phyloP scores from a whole-genome alignment of 2,329 filamentous ascomycete genomes.

The Aspergillus ochraceus region DNA sequence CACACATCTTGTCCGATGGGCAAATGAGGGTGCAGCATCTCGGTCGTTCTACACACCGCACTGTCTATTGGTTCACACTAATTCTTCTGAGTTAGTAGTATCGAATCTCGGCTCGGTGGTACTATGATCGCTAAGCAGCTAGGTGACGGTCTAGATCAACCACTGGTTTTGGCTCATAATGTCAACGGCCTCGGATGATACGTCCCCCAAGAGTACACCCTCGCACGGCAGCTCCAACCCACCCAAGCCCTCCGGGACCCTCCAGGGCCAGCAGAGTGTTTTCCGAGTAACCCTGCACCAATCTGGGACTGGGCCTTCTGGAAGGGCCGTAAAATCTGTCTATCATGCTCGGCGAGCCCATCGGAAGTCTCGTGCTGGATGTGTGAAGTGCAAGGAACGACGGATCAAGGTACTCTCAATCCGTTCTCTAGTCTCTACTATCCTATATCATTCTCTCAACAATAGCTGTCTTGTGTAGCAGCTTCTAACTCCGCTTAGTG shows the following conservation, averaged over 20 bases:
- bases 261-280: constrained; percentile 25
- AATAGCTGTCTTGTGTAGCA: background rate
- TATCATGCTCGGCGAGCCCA: constrained; percentile 34
- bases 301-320: constrained; percentile 1
- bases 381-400: constrained; percentile 35
- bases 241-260: constrained; percentile 4
- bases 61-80: background rate
- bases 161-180: background rate
- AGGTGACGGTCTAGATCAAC: background rate
- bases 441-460: background rate
- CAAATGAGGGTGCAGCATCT: background rate
- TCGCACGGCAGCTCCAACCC: background rate
- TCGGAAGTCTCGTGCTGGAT: constrained; percentile 37
- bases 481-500: constrained; percentile 22
- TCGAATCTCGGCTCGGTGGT: background rate
- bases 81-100: background rate
- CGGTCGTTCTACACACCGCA: background rate
- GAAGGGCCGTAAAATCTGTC: constrained; percentile 12
- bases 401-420: constrained; percentile 32
- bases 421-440: background rate
- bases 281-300: constrained; percentile 26
- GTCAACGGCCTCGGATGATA: constrained; percentile 5
- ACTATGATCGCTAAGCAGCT: background rate
- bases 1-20: background rate
- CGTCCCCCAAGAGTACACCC: background rate